These are phyloP conservation scores for Dactylonectria macrodidyma DNA, from an alignment of 2,329 filamentous ascomycete genomes.

Conservation along the genomic window DNA sequence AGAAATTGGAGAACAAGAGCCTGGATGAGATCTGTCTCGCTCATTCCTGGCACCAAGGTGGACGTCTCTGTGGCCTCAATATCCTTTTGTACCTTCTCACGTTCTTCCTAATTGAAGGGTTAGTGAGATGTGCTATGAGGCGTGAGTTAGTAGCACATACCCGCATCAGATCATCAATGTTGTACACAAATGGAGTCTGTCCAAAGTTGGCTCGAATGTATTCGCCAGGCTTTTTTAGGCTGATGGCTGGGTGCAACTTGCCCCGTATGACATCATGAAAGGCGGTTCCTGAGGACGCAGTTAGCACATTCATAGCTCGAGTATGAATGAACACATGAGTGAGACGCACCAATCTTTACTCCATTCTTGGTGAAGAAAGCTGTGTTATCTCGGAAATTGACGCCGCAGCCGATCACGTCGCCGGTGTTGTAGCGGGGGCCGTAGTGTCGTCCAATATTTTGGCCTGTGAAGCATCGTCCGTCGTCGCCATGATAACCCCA, in stretches of 20 bases:
- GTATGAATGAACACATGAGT: not conserved
- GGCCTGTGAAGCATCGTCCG: constrained; percentile 71
- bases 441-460: constrained; percentile 70
- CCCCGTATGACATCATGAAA: constrained; percentile 76
- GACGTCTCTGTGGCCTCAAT: constrained; percentile 73
- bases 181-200: constrained; percentile 85
- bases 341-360: constrained; percentile 64
- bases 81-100: constrained; percentile 69
- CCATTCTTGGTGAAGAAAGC: constrained; percentile 82
- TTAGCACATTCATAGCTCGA: constrained; percentile 40
- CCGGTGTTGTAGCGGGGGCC: constrained; percentile 68
- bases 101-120: constrained; percentile 67
- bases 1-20: constrained; percentile 88
- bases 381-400: constrained; percentile 75
- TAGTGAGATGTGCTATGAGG: constrained; percentile 19
- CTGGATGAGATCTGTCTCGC: constrained; percentile 86
- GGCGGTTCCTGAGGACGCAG: constrained; percentile 70
- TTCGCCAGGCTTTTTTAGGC: constrained; percentile 76
- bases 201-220: constrained; percentile 77
- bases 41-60: constrained; percentile 73
- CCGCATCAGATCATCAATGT: constrained; percentile 89
- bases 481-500: constrained; percentile 81
- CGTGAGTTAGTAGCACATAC: constrained; percentile 62
- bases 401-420: constrained; percentile 75
- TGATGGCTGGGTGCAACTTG: constrained; percentile 76